Evolutionary conservation across 202 grass and related monocot genomes (phyloP), one percentile per base, ranked within the genome.

Genomic region (Zoysia matrella): DNA sequence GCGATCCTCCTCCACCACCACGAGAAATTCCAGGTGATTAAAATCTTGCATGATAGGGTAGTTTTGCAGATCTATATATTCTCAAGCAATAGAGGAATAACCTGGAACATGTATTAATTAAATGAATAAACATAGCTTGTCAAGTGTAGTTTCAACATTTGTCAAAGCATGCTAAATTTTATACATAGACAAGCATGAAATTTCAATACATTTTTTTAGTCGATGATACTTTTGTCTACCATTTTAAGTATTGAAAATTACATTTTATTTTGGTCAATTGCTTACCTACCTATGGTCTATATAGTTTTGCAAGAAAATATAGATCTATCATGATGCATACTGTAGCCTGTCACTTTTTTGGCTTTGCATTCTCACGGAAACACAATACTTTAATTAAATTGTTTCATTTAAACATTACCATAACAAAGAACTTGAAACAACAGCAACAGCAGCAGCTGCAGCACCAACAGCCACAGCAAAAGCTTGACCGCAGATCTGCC

Each of bases 401-500:
- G 51, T 86, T 80, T 39, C 52, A 65, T 93, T 75, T 66, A 47
- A 57, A 91, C 74, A 65, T 85, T 87, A 66, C 54, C 87, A 73
- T 90, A 73, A 90, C 79, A 53, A 75, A 50, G 74, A 77, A 81
- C 74, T 65, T 79, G 85, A 56, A 83, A 50, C 42, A 80, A 79
- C 85, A 83, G 74, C 75, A 73, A 7, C 74, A 85, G 53, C 83
- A 80, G 64, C 76, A 67, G 18, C 72, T 79, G 47, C 84, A 79
- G 11, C 80, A 85, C 43, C 84, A 85, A 11, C 92, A 92, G 8
- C 46, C 74, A 47, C 92, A 92, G 4, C 94, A 93, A 70, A 95
- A 98, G 74, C 85, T 91, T 87, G 92, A 93, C 55, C 82, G 87
- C 44, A 90, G 92, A 70, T 98, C 95, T 85, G 89, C 92, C 8